A percentile compares a stretch with the other conserved stretches of the same genome.
Conservation (phyloP, 495 filamentous ascomycete species). For the Aspergillus haitiensis region DNA sequence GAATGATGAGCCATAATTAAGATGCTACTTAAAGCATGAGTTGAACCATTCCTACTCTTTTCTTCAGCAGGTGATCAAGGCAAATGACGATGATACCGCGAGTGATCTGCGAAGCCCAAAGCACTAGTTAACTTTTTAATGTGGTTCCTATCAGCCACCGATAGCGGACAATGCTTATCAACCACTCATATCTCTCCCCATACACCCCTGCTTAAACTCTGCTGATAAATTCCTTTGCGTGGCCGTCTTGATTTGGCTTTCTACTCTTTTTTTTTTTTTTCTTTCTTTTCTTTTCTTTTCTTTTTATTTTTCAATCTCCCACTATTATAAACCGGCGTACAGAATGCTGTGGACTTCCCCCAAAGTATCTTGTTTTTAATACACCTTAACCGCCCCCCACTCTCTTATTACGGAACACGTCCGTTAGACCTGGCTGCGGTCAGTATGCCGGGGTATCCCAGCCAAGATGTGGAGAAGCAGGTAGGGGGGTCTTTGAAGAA, state of each 20-base stretch:
- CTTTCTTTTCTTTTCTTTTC: too few species aligned
- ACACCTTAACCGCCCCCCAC: not conserved
- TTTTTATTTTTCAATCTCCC: too few species aligned
- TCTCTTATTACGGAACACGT: not conserved
- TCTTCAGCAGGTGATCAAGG: not conserved
- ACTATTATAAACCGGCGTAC: too few species aligned
- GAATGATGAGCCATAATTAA: not conserved
- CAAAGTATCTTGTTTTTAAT: not conserved
- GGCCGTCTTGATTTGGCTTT: not conserved
- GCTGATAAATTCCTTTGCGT: not conserved
- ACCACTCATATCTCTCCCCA: conserved; percentile 4
- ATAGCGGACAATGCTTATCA: not conserved
- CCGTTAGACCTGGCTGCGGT: too few species aligned
- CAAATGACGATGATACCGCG: not conserved
- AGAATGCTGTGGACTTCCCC: too few species aligned
- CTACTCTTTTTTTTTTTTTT: too few species aligned
- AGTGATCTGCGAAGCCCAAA: not conserved
- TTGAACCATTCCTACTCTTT: not conserved
- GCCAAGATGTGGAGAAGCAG: conserved; percentile 41
- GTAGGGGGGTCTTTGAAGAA: conserved; percentile 22
- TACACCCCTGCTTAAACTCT: not conserved
- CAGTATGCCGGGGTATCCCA: conserved; percentile 16
- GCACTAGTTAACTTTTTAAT: too few species aligned
- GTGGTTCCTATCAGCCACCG: not conserved
- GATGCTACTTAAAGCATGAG: not conserved